These are phyloP conservation scores for Yamadazyma phyllophila DNA, from an alignment of 805 yeast genomes.

Conservation along the genomic window DNA sequence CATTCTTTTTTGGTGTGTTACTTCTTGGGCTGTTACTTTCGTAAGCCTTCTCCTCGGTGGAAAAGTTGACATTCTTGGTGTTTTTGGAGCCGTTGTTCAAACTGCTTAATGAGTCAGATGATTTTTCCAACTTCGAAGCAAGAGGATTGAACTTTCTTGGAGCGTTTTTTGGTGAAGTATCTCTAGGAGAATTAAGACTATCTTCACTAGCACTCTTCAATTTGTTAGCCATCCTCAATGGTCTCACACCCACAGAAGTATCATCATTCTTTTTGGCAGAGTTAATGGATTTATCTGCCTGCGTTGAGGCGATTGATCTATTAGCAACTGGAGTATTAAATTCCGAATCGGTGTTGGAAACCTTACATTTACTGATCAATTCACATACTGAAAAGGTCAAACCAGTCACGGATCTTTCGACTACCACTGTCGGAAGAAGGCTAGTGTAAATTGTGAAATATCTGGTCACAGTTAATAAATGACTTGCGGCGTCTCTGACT, in stretches of 20 bases:
- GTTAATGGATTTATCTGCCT: no score
- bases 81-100: conserved; percentile 12
- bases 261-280: not conserved
- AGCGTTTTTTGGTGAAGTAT: not conserved
- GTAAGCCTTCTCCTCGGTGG: no score
- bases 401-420: conserved; percentile 76
- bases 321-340: no score
- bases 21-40: no score
- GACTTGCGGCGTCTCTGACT: conserved; percentile 67
- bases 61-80: not conserved
- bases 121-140: conserved; percentile 24
- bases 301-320: no score
- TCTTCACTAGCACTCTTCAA: conserved; percentile 17
- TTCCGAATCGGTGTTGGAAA: conserved; percentile 5
- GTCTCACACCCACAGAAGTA: conserved; percentile 53
- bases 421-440: conserved; percentile 66
- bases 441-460: conserved; percentile 63
- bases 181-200: not conserved
- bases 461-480: conserved; percentile 72
- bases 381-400: conserved; percentile 65
- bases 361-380: conserved; percentile 31
- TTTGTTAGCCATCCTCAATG: conserved; percentile 65
- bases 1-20: conserved; percentile 16
- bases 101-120: conserved; percentile 18
- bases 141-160: conserved; percentile 12